A percentile compares a stretch with the other conserved stretches of the same genome.
Conservation (phyloP, 1,284 basidiomycete species). For the Sphagnurus paluster region DNA sequence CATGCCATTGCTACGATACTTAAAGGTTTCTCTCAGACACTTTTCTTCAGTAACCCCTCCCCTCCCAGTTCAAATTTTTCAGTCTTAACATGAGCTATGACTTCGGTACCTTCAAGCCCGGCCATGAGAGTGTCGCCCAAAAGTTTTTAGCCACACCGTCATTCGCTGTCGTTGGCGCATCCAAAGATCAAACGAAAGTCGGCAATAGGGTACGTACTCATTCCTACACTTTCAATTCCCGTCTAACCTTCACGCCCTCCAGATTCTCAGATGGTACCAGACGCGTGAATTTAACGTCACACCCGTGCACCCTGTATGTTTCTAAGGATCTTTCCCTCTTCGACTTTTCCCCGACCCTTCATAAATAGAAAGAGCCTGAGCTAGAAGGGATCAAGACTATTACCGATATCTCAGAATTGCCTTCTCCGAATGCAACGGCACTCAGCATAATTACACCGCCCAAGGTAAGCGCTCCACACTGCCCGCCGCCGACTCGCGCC, state of each 20-base stretch:
- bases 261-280: constrained; percentile 80
- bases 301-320: constrained; percentile 65
- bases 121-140: constrained; percentile 42
- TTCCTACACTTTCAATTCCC: constrained; percentile 1
- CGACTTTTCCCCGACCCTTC: background rate
- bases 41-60: constrained; percentile 1
- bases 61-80: constrained; percentile 2
- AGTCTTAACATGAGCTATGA: constrained; percentile 18
- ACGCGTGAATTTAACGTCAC: constrained; percentile 60
- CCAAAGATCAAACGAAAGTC: constrained; percentile 73
- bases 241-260: background rate
- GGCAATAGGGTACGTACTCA: constrained; percentile 62
- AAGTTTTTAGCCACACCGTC: constrained; percentile 60
- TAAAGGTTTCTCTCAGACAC: constrained; percentile 2
- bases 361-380: constrained; percentile 57
- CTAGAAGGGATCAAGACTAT: constrained; percentile 63
- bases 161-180: constrained; percentile 80
- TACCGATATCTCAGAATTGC: constrained; percentile 55
- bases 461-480: constrained; percentile 41
- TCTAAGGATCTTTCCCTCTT: background rate
- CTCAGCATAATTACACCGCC: constrained; percentile 80
- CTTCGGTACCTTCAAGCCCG: constrained; percentile 18
- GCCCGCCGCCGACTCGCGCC: background rate
- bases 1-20: constrained; percentile 13
- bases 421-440: constrained; percentile 66